Base-by-base conservation (phyloP, 2,329 filamentous ascomycete species). In the Arthrobotrys sinensis region DNA sequence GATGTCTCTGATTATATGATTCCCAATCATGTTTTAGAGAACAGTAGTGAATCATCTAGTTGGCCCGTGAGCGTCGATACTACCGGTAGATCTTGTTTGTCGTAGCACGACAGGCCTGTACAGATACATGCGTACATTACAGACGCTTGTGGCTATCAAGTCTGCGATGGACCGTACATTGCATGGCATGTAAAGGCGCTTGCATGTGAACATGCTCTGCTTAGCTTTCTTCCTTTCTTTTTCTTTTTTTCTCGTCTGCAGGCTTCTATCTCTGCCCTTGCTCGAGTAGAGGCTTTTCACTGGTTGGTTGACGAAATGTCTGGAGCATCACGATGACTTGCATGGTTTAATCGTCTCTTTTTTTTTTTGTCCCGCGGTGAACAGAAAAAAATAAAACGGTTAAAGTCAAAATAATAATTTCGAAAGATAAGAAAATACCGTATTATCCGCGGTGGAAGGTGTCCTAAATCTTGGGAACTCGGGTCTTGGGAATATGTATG, bases 391-490 rank as follows among this genome's bases (percentile, higher is more conserved):
- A 57, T 3, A 19, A 62, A 63, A 64, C 60, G 55, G 55, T 40
- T 60, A 60, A 60, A 60, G 19, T 60, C 19, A 16, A 43, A 43
- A 60, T 16, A 43, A 24, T 14, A 40, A 60, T 7, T n/a, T 40
- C 36, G 32, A 43, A 24, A 43, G 10, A 60, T 40, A 43, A 60
- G 36, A 36, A 34, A 36, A 12, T 1, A 4, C 32, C n/a, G 52
- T 21, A 60, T 76, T 76, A 76, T 34, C 72, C 72, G 72, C 6
- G 6, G 7, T 38, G 36, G 55, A 57, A 65, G 72, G 72, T 69
- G 64, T 64, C 55, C 55, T 69, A 57, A 65, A 76, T 76, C 72
- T 76, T 68, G 72, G 72, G 21, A 57, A 34, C 24, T 60, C 38
- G 64, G 64, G 19, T 43, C 21, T 68, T 52, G 60, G 45, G 45